Evolutionary conservation across 2,329 filamentous ascomycete species (phyloP), one percentile per base, ranked within the genome.

Genomic region (Lachnellula cervina): DNA sequence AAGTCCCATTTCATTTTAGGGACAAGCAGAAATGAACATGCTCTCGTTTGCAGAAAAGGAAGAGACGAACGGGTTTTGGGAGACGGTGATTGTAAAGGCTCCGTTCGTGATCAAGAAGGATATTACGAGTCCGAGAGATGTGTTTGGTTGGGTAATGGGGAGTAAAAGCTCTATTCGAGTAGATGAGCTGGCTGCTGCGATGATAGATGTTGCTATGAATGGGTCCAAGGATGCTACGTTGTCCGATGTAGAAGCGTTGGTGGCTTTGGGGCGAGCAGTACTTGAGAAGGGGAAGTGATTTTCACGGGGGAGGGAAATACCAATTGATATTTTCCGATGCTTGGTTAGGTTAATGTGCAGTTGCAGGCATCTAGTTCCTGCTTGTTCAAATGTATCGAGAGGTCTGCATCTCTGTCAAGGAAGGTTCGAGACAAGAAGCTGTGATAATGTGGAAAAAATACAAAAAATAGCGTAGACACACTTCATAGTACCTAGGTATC

Each of bases 161-260:
- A 25, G 21, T 16, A 23, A 34, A 8, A 6, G 21, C 13, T 23
- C 43, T 2, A 46, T 47, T n/a, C 21, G 19, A 17, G 51, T 52
- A 3, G 13, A 52, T 38, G 51, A 47, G 13, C 17, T 47, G 14
- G 51, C 51, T 21, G 43, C 51, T 37, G 21, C 42, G 17, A 52
- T 52, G 42, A 44, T 52, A n/a, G 43, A 52, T 38, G 43, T 17
- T 46, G 32, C 34, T 8, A 8, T 56, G 34, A 56, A 49, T 56
- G 37, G 52, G 5, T 53, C 52, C 44, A 46, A 52, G 37, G 52
- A 52, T 17, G 46, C 48, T 37, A 55, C 52, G 8, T 19, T 52
- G 14, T 17, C 38, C 17, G 56, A 58, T 51, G 34, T 21, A 25
- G 21, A 44, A 28, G 52, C 21, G 25, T 32, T 32, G 28, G 28